Percentiles rank a stretch among this genome's conserved stretches.
Evolutionary conservation across 305 asterid genomes (phyloP).

Genomic region (Plantago coronopus): DNA sequence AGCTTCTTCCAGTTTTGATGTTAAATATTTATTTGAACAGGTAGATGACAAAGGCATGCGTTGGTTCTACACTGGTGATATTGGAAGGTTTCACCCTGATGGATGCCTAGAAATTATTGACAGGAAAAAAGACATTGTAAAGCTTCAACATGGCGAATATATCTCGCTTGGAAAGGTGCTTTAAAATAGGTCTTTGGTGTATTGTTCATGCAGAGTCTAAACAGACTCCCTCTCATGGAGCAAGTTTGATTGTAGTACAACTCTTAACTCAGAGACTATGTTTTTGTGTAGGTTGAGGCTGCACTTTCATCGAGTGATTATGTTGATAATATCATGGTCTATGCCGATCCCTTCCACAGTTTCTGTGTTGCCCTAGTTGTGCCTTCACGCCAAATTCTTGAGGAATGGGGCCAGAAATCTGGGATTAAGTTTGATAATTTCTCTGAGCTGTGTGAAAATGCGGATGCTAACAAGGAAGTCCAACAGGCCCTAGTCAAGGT

Average conservation of each 20-base stretch:
- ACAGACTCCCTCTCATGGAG: neutral
- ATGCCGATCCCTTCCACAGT: conserved; percentile 78
- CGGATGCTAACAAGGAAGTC: conserved; percentile 61
- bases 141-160: conserved; percentile 93
- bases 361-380: conserved; percentile 80
- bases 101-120: conserved; percentile 91
- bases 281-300: conserved; percentile 66
- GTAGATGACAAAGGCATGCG: conserved; percentile 78
- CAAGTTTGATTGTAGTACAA: neutral
- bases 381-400: conserved; percentile 57
- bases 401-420: conserved; percentile 74
- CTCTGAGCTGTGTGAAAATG: conserved; percentile 59
- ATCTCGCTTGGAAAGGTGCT: conserved; percentile 79
- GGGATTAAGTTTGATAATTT: conserved; percentile 50
- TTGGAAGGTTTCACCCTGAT: conserved; percentile 82
- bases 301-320: conserved; percentile 56
- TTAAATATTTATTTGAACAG: conserved; percentile 35
- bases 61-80: conserved; percentile 88
- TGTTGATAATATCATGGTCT: conserved; percentile 64
- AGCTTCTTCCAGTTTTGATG: conserved; percentile 11
- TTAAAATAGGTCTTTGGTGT: conserved; percentile 6
- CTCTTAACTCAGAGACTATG: conserved; percentile 20
- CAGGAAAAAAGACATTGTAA: conserved; percentile 83
- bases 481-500: conserved; percentile 76
- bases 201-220: neutral